Conservation (phyloP, 352 stramenopile genomes). For the Phytophthora capsici region DNA sequence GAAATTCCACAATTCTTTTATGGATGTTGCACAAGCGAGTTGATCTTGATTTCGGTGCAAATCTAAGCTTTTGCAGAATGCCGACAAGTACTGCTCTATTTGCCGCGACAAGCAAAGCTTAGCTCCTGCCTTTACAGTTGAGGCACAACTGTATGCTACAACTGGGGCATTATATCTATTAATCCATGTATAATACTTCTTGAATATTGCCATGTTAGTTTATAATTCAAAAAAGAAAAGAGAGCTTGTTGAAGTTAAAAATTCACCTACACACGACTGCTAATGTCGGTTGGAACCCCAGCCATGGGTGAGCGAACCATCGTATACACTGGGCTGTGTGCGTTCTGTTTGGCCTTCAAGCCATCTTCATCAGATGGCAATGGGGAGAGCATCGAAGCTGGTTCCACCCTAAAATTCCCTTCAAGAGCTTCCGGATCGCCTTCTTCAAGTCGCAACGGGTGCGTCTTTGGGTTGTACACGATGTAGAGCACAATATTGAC, state of each 20-base stretch:
- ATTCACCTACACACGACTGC: conserved; percentile 24
- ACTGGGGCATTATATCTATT: neutral
- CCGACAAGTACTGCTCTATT: neutral
- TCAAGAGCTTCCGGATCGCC: conserved; percentile 21
- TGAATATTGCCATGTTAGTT: too few relatives aligned
- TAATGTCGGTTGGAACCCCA: conserved; percentile 8
- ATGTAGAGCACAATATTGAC: conserved; percentile 38
- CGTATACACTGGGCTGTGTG: conserved; percentile 32
- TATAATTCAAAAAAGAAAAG: too few relatives aligned
- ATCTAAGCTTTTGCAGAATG: neutral
- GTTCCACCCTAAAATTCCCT: conserved; percentile 14
- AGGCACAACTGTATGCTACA: neutral
- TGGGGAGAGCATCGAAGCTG: conserved; percentile 23
- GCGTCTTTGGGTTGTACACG: conserved; percentile 42
- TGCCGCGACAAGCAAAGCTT: neutral
- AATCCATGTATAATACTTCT: too few relatives aligned
- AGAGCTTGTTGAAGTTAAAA: too few relatives aligned
- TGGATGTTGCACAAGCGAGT: too few relatives aligned
- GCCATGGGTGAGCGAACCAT: conserved; percentile 29
- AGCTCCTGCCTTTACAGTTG: neutral
- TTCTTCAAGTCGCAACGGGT: conserved; percentile 32
- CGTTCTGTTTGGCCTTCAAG: conserved; percentile 12
- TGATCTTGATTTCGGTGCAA: neutral
- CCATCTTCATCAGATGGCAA: conserved; percentile 4
- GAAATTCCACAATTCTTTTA: too few relatives aligned